phyloP scores from a whole-genome alignment of 1,139 yeast species.

The Candida albicans region DNA sequence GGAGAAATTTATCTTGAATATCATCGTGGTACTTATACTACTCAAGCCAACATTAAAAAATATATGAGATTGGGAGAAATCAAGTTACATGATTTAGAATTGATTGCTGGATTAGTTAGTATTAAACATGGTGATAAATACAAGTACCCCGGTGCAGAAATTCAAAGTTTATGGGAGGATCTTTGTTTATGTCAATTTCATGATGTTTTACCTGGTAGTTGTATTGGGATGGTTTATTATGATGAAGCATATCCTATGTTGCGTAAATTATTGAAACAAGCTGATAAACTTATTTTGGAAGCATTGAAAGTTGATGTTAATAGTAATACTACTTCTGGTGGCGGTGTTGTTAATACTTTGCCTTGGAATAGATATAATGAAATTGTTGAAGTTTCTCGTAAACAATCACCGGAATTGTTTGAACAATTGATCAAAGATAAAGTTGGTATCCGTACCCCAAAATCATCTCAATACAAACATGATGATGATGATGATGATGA shows the following conservation, averaged over 20 bases:
- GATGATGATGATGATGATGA: conserved; percentile 3
- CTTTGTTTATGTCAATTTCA: conserved; percentile 91
- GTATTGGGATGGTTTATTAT: conserved; percentile 89
- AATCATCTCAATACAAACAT: background rate
- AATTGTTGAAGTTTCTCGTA: conserved; percentile 37
- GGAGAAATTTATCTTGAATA: conserved; percentile 94
- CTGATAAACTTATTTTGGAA: conserved; percentile 51
- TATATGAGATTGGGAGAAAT: conserved; percentile 79
- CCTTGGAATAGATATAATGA: conserved; percentile 66
- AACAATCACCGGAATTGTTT: conserved; percentile 13
- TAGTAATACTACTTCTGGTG: conserved; percentile 10
- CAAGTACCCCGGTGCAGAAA: conserved; percentile 66
- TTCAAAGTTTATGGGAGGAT: conserved; percentile 81
- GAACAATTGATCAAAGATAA: conserved; percentile 8
- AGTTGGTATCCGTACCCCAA: conserved; percentile 1
- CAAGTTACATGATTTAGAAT: conserved; percentile 82
- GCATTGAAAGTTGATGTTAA: conserved; percentile 39
- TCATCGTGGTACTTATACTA: conserved; percentile 93
- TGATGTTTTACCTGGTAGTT: conserved; percentile 94
- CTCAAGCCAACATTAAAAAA: conserved; percentile 84
- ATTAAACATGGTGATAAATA: conserved; percentile 47
- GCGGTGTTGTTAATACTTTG: conserved; percentile 51
- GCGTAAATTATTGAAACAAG: conserved; percentile 51
- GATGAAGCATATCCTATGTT: conserved; percentile 90
- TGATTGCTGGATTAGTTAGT: conserved; percentile 75